Evolutionary conservation across 73 alveolate species (phyloP).

Genomic region (Tetrahymena thermophila): DNA sequence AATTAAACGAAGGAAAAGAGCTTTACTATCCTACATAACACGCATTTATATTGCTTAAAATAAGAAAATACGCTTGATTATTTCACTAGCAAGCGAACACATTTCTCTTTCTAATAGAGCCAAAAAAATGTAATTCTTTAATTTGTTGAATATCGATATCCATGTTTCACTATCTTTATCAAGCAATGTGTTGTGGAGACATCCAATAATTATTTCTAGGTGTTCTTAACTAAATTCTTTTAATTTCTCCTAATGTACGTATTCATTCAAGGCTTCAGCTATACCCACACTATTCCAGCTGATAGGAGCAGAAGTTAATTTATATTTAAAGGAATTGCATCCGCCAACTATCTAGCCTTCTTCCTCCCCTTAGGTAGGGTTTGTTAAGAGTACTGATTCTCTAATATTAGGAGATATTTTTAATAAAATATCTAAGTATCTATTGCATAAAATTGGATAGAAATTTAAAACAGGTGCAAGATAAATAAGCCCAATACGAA

Average conservation of each 20-base stretch:
- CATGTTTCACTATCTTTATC: slow-evolving; percentile 32
- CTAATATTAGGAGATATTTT: slow-evolving; percentile 61
- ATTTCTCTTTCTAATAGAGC: slow-evolving; percentile 31
- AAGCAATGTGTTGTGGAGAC: slow-evolving; percentile 32
- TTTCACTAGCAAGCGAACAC: slow-evolving; percentile 28
- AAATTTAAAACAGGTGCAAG: slow-evolving; percentile 65
- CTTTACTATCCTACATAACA: slow-evolving; percentile 5
- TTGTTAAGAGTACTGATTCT: slow-evolving; percentile 52
- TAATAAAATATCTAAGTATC: slow-evolving; percentile 57
- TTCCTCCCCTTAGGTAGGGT: slow-evolving; percentile 57
- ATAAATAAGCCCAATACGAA: slow-evolving; percentile 64
- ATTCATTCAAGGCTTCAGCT: slow-evolving; percentile 65
- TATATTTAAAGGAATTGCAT: slow-evolving; percentile 56
- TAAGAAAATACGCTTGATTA: slow-evolving; percentile 18
- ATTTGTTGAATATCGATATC: slow-evolving; percentile 21
- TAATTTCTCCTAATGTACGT: slow-evolving; percentile 43
- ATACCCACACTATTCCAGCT: slow-evolving; percentile 71
- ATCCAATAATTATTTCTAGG: slow-evolving; percentile 66
- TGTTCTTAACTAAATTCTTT: slow-evolving; percentile 60
- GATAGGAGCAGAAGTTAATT: slow-evolving; percentile 71
- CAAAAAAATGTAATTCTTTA: slow-evolving; percentile 4
- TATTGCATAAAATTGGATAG: slow-evolving; percentile 61
- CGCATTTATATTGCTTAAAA: slow-evolving; percentile 16
- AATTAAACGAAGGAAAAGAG: slow-evolving; percentile 7
- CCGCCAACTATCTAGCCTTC: slow-evolving; percentile 67